Evolutionary conservation across 495 filamentous ascomycete genomes (phyloP).

Genomic region (Penicillium lagena): DNA sequence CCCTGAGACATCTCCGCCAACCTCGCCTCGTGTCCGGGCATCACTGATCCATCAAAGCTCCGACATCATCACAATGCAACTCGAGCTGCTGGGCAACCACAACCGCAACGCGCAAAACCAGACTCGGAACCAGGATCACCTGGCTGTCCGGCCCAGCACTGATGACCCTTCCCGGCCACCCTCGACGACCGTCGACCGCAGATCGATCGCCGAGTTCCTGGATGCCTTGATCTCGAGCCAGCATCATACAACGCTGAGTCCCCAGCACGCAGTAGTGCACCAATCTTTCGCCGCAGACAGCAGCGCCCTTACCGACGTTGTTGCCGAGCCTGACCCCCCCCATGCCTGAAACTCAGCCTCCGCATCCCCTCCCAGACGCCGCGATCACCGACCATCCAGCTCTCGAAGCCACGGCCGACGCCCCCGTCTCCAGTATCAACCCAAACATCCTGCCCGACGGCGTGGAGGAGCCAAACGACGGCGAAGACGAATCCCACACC

Average conservation of each 20-base stretch:
- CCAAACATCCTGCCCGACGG: conserved; percentile 29
- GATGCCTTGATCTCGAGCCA: conserved; percentile 30
- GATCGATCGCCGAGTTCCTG: conserved; percentile 32
- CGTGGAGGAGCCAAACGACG: conserved; percentile 28
- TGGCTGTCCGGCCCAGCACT: conserved; percentile 9
- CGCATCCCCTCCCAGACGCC: not conserved
- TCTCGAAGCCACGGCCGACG: not conserved
- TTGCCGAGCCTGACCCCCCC: conserved; percentile 4
- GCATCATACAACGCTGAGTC: not conserved
- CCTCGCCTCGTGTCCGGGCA: conserved; percentile 40
- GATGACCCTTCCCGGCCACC: conserved; percentile 4
- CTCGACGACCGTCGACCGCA: conserved; percentile 14
- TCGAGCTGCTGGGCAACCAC: conserved; percentile 34
- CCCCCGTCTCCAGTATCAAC: conserved; percentile 2
- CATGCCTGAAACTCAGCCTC: conserved; percentile 4
- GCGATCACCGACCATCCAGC: not conserved
- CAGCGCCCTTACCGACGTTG: conserved; percentile 18
- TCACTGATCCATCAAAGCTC: conserved; percentile 41
- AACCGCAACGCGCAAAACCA: conserved; percentile 21
- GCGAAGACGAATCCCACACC: conserved; percentile 12
- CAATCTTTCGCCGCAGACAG: conserved; percentile 6
- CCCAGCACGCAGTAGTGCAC: conserved; percentile 8
- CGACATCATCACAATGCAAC: conserved; percentile 44
- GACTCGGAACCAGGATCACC: conserved; percentile 3
- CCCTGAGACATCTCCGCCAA: conserved; percentile 35